phyloP scores from a whole-genome alignment of 2,329 filamentous ascomycete genomes.

The Aspergillus fumigatus region DNA sequence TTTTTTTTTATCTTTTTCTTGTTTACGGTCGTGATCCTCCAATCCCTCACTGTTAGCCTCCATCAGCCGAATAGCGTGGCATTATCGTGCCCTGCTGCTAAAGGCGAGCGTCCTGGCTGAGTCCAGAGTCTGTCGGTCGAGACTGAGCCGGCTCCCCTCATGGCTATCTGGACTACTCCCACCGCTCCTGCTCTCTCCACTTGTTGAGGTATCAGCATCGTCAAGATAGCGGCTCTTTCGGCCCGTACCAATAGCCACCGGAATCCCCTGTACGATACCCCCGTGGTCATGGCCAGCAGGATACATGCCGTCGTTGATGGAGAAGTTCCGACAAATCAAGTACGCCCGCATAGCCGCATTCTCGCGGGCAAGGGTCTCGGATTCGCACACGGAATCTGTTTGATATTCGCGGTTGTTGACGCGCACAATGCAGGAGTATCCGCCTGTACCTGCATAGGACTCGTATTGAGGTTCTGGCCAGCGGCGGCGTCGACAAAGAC shows the following conservation, averaged over 20 bases:
- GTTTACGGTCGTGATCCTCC: background rate
- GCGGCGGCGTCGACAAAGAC: slow-evolving; percentile 88
- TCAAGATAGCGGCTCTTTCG: slow-evolving; percentile 47
- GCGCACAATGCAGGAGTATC: slow-evolving; percentile 84
- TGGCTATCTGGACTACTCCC: slow-evolving; percentile 50
- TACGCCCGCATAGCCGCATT: slow-evolving; percentile 94
- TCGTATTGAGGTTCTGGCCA: slow-evolving; percentile 91
- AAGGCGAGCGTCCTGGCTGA: slow-evolving; percentile 24
- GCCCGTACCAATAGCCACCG: slow-evolving; percentile 61
- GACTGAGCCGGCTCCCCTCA: slow-evolving; percentile 19
- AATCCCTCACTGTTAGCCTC: background rate
- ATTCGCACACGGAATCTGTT: slow-evolving; percentile 79
- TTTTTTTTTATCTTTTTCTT: background rate
- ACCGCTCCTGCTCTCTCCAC: slow-evolving; percentile 49
- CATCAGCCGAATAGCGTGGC: background rate
- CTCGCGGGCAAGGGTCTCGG: slow-evolving; percentile 78
- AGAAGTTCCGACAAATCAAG: slow-evolving; percentile 97
- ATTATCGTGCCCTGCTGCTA: slow-evolving; percentile 10
- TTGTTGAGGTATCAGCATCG: slow-evolving; percentile 39
- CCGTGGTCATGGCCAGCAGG: slow-evolving; percentile 52
- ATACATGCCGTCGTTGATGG: slow-evolving; percentile 90
- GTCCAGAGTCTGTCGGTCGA: slow-evolving; percentile 16
- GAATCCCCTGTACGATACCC: slow-evolving; percentile 56
- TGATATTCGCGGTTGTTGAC: slow-evolving; percentile 97
- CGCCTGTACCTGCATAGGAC: slow-evolving; percentile 66